phyloP scores from a whole-genome alignment of 352 stramenopile species.

The Pythium myriotylum region DNA sequence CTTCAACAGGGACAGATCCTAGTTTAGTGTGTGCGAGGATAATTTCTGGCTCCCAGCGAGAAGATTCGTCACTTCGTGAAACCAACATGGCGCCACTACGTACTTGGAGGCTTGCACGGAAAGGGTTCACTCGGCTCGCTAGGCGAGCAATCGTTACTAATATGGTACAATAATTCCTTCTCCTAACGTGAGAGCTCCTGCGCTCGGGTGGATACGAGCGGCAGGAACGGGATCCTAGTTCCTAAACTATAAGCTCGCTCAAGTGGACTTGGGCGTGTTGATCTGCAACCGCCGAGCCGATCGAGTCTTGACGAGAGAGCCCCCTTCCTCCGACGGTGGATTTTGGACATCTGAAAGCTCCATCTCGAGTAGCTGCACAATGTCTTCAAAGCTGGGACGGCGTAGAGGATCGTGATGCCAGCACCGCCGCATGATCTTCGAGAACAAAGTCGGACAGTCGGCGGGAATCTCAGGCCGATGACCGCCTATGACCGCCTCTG shows the following conservation, averaged over 20 bases:
- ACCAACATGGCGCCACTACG: not conserved
- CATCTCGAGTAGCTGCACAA: constrained; percentile 76
- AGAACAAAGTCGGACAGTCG: constrained; percentile 65
- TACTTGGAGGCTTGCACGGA: too few relatives aligned
- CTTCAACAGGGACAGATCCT: constrained; percentile 23
- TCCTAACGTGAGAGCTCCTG: constrained; percentile 1
- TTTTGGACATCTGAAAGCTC: constrained; percentile 60
- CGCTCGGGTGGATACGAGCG: not conserved
- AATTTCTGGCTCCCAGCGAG: too few relatives aligned
- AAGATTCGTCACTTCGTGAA: constrained; percentile 19
- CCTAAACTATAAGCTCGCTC: constrained; percentile 2
- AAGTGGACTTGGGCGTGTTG: constrained; percentile 13
- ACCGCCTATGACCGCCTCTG: constrained; percentile 70
- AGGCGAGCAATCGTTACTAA: constrained; percentile 2
- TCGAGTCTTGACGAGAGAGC: constrained; percentile 15
- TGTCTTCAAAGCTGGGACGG: constrained; percentile 77
- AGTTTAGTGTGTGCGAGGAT: not conserved
- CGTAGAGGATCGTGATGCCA: constrained; percentile 74
- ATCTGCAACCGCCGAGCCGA: constrained; percentile 20
- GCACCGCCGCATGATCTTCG: constrained; percentile 82
- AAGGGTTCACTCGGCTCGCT: not conserved
- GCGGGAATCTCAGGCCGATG: constrained; percentile 63
- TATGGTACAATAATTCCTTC: constrained; percentile 7
- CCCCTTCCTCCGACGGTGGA: not conserved
- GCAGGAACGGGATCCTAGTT: not conserved